Base-by-base conservation (phyloP, 345 rosid genomes). In the Pugionium cornutum region DNA sequence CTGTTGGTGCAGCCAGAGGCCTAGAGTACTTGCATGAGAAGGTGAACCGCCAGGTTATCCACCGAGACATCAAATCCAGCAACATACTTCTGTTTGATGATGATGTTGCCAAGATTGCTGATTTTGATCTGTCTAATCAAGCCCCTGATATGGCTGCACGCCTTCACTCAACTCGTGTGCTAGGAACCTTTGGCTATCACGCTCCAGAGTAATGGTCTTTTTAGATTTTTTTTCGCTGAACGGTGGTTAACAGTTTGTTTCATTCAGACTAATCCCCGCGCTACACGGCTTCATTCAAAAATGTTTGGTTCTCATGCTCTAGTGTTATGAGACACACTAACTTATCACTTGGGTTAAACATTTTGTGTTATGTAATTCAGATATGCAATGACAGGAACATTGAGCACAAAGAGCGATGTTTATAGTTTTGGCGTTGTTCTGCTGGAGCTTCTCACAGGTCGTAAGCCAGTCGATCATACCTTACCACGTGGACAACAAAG, bases 171-270 rank as follows among this genome's bases (percentile, higher is more conserved):
- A 92, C 96, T 40, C 91, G 97, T 77, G 97, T 92, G 60, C 84
- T 89, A 25, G 97, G 98, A 76, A 92, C 90, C 62, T 92, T 92
- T 55, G 98, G 97, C 66, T 92, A 88, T 72, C 98, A 92, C 80
- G 98, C 97, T 53, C 98, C 98, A 28, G 98, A 92, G 98, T 92
- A 83, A 84, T 86, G 18, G 18, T 18, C 18, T 18, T 18, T 18
- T 18, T 18, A 18, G 18, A 18, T 18, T 18, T 18, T 18, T 18
- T 18, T 18, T 18, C 18, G 18, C 41, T 51, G 32, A 64, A 3
- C 30, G 10, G 25, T 31, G 44, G 25, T 32, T 11, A 18, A 9
- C 4, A 36, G 4, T 18, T 47, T 46, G n/a, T 56, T 45, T 35
- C 25, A 55, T 35, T 46, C 37, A 44, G 29, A 55, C 46, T 34